A percentile compares a stretch with the other conserved stretches of the same genome.
Conservation (phyloP, 2,329 filamentous ascomycete species). For the Alternaria infectoria region DNA sequence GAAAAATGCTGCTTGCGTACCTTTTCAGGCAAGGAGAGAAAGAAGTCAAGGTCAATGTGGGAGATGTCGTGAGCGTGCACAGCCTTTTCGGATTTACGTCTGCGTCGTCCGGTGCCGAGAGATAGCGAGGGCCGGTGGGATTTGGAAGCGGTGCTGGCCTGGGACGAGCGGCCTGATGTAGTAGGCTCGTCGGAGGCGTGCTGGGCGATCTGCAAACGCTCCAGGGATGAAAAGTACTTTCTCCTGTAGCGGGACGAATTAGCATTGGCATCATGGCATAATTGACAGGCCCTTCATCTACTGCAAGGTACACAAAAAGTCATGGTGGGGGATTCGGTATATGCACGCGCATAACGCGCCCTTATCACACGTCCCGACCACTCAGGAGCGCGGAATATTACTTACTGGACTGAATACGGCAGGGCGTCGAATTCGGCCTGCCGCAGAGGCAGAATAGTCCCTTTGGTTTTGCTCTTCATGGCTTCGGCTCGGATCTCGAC, state of each 20-base stretch:
- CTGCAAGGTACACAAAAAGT: constrained; percentile 39
- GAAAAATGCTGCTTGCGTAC: constrained; percentile 74
- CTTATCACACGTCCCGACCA: constrained; percentile 25
- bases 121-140: constrained; percentile 28
- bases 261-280: constrained; percentile 31
- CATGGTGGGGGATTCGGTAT: constrained; percentile 26
- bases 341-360: constrained; percentile 35
- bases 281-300: constrained; percentile 4
- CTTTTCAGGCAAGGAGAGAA: constrained; percentile 73
- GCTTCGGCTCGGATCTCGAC: constrained; percentile 18
- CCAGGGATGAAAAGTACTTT: constrained; percentile 77
- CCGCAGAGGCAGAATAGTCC: constrained; percentile 31
- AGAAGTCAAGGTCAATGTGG: constrained; percentile 70
- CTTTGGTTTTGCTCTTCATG: constrained; percentile 39
- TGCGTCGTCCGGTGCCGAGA: constrained; percentile 31
- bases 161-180: constrained; percentile 33
- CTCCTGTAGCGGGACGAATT: constrained; percentile 46
- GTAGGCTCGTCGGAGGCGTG: constrained; percentile 38
- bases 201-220: constrained; percentile 71
- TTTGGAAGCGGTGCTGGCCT: constrained; percentile 26
- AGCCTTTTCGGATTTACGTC: constrained; percentile 43
- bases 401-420: constrained; percentile 53
- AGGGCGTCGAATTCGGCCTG: constrained; percentile 52
- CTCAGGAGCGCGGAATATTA: constrained; percentile 21
- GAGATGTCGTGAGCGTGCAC: constrained; percentile 47